Percentiles rank a stretch among this genome's conserved stretches.
Evolutionary conservation across 306 rosid genomes (phyloP).

Genomic region (Corylus americana): DNA sequence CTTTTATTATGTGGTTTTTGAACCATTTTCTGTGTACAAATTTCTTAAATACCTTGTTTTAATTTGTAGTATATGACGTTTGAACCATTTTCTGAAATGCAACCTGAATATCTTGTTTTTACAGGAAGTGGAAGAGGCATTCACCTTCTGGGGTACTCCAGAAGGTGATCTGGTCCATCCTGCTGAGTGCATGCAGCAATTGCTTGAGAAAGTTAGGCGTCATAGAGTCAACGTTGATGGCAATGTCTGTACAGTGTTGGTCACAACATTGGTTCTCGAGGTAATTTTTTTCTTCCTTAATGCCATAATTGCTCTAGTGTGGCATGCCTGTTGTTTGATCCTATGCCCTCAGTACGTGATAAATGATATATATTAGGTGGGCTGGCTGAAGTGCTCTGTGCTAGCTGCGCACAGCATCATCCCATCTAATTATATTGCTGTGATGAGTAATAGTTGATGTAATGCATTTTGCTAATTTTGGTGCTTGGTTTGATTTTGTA

Average conservation of each 20-base stretch:
- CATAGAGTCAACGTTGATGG: constrained; percentile 95
- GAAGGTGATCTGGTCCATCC: constrained; percentile 97
- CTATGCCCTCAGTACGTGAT: background rate
- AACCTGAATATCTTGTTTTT: constrained; percentile 22
- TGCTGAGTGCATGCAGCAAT: constrained; percentile 95
- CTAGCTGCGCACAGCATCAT: background rate
- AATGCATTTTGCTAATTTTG: constrained; percentile 23
- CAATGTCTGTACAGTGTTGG: constrained; percentile 97
- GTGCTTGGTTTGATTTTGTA: constrained; percentile 31
- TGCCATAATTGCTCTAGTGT: constrained; percentile 8
- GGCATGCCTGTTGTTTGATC: constrained; percentile 1
- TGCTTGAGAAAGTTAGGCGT: constrained; percentile 97
- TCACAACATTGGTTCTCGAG: constrained; percentile 94
- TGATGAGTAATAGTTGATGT: constrained; percentile 14
- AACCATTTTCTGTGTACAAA: background rate
- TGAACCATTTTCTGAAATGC: constrained; percentile 2
- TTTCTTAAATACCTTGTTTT: background rate
- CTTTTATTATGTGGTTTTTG: background rate
- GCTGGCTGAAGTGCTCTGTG: constrained; percentile 4
- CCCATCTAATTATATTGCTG: background rate
- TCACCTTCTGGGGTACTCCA: constrained; percentile 91
- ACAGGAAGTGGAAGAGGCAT: constrained; percentile 86
- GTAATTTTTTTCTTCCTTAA: constrained; percentile 38
- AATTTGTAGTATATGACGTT: constrained; percentile 13
- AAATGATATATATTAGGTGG: background rate